These are phyloP conservation scores for Aristolochia contorta DNA, from an alignment of 164 flowering plant species.

Conservation along the genomic window DNA sequence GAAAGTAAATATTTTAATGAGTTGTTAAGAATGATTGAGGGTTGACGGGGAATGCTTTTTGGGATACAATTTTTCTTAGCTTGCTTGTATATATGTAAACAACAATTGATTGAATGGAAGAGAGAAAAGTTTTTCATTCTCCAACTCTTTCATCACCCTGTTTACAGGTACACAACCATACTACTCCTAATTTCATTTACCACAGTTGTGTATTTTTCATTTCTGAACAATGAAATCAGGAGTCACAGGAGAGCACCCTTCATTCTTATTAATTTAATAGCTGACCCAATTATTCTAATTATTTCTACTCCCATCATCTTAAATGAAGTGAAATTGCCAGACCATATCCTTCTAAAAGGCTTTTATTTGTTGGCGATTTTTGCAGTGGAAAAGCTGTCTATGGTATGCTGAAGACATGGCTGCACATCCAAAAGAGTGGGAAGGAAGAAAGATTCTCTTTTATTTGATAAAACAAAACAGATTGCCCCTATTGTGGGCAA, in stretches of 20 bases:
- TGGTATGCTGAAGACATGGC: conserved; percentile 70
- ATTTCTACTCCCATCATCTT: background rate
- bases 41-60: too few relatives aligned
- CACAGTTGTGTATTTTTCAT: background rate
- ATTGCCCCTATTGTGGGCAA: conserved; percentile 44
- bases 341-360: background rate
- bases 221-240: too few relatives aligned
- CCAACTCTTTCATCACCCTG: too few relatives aligned
- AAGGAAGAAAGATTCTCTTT: conserved; percentile 75
- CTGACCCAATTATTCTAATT: too few relatives aligned
- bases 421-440: conserved; percentile 75
- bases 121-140: too few relatives aligned
- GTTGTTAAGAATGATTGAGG: too few relatives aligned
- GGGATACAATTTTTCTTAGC: too few relatives aligned
- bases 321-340: background rate
- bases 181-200: background rate
- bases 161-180: conserved; percentile 53
- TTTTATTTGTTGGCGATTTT: background rate
- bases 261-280: too few relatives aligned
- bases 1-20: too few relatives aligned
- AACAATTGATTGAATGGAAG: too few relatives aligned
- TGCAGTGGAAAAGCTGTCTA: conserved; percentile 89
- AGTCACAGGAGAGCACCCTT: too few relatives aligned
- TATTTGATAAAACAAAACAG: conserved; percentile 75
- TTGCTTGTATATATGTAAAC: too few relatives aligned